Conservation (phyloP, 2,329 filamentous ascomycete genomes). For the Penicillium sclerotiorum region DNA sequence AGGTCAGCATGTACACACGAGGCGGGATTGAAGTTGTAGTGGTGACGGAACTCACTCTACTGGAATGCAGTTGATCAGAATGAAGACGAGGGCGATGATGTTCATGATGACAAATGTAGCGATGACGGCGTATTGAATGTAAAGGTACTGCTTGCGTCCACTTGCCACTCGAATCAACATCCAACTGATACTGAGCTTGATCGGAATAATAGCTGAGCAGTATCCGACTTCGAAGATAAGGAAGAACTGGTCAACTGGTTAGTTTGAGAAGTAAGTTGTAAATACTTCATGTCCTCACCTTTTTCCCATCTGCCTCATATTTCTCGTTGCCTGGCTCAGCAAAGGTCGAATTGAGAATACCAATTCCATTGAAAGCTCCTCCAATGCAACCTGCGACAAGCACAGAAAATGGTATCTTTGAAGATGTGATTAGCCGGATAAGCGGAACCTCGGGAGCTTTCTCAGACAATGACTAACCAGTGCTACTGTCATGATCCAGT, state of each 20-base stretch:
- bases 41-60: slow-evolving; percentile 15
- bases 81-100: slow-evolving; percentile 26
- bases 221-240: slow-evolving; percentile 32
- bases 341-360: slow-evolving; percentile 15
- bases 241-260: slow-evolving; percentile 20
- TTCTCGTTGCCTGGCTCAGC: slow-evolving; percentile 18
- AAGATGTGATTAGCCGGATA: background rate
- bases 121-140: slow-evolving; percentile 25
- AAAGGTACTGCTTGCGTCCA: slow-evolving; percentile 24
- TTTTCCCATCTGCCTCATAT: slow-evolving; percentile 21
- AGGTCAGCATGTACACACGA: background rate
- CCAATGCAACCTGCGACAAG: slow-evolving; percentile 23
- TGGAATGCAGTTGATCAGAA: slow-evolving; percentile 27
- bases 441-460: background rate
- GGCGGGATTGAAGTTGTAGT: background rate
- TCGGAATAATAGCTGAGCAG: slow-evolving; percentile 29
- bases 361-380: slow-evolving; percentile 30
- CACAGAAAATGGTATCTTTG: slow-evolving; percentile 22
- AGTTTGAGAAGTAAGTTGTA: background rate
- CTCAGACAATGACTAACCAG: slow-evolving; percentile 14
- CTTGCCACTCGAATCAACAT: slow-evolving; percentile 29
- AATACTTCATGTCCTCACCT: slow-evolving; percentile 9
- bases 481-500: slow-evolving; percentile 29
- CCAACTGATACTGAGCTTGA: slow-evolving; percentile 31
- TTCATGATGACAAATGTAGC: slow-evolving; percentile 24